phyloP scores from a whole-genome alignment of 1,284 basidiomycete genomes.

The Pyrrhoderma lamaoense region DNA sequence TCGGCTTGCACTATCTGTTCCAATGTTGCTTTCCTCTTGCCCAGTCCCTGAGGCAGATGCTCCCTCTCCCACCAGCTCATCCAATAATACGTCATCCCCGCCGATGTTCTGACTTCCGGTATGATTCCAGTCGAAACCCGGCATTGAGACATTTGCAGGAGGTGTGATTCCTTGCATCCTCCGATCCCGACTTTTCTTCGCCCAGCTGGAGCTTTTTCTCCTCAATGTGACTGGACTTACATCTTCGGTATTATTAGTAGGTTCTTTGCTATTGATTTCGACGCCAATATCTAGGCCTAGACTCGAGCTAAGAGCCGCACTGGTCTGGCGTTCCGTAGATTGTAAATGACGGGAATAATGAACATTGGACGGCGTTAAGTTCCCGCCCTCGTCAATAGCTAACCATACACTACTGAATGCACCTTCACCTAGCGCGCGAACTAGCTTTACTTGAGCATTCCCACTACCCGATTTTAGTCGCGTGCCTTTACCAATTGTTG shows the following conservation, averaged over 20 bases:
- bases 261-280: not conserved
- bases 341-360: not conserved
- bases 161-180: slow-evolving; percentile 13
- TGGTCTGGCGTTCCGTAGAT: slow-evolving; percentile 21
- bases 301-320: not conserved
- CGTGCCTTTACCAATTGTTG: not conserved
- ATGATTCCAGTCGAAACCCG: not conserved
- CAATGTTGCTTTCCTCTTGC: slow-evolving; percentile 5
- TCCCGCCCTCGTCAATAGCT: slow-evolving; percentile 42
- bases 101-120: slow-evolving; percentile 20
- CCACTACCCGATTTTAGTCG: slow-evolving; percentile 22
- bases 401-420: slow-evolving; percentile 77
- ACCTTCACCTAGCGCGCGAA: slow-evolving; percentile 59
- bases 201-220: slow-evolving; percentile 22
- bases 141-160: not conserved
- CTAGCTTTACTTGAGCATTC: slow-evolving; percentile 28
- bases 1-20: slow-evolving; percentile 25
- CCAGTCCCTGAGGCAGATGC: slow-evolving; percentile 1
- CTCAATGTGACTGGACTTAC: slow-evolving; percentile 1
- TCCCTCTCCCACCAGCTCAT: slow-evolving; percentile 19
- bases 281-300: not conserved
- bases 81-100: slow-evolving; percentile 15
- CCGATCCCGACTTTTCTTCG: slow-evolving; percentile 20
- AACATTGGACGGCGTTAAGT: slow-evolving; percentile 31
- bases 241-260: too few relatives aligned